Evolutionary conservation across 352 stramenopile genomes (phyloP).

Genomic region (Pythium myriotylum): DNA sequence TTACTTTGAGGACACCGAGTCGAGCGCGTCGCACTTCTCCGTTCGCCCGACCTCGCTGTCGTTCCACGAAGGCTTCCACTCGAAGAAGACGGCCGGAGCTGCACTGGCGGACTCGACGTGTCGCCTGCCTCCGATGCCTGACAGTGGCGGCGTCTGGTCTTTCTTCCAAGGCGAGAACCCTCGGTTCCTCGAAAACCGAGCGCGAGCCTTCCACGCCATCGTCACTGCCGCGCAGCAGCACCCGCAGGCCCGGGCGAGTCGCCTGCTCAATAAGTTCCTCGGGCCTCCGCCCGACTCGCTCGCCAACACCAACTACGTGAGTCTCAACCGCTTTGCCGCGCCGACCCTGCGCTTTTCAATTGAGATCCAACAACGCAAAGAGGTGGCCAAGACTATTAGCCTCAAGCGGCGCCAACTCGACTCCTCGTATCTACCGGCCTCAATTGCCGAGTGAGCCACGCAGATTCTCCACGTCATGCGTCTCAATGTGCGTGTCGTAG

Average conservation of each 20-base stretch:
- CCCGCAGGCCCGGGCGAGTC: slow-evolving; percentile 42
- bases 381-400: slow-evolving; percentile 69
- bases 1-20: slow-evolving; percentile 1
- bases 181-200: slow-evolving; percentile 57
- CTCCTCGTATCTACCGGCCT: neutral
- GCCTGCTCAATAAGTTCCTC: slow-evolving; percentile 72
- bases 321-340: slow-evolving; percentile 73
- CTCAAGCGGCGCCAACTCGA: slow-evolving; percentile 35
- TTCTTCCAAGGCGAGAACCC: slow-evolving; percentile 70
- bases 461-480: neutral
- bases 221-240: slow-evolving; percentile 60
- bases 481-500: neutral
- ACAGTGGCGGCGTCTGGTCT: slow-evolving; percentile 76
- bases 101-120: neutral
- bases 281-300: slow-evolving; percentile 65
- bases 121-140: slow-evolving; percentile 54
- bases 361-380: slow-evolving; percentile 73
- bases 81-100: slow-evolving; percentile 3
- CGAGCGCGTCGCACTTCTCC: neutral
- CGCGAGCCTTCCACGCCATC: slow-evolving; percentile 69
- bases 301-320: slow-evolving; percentile 76
- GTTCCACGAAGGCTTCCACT: neutral
- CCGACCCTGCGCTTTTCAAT: slow-evolving; percentile 68
- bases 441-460: slow-evolving; percentile 12
- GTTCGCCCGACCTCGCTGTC: neutral